Conservation (phyloP, 139 green algal species). For the Chlamydomonas applanata region DNA sequence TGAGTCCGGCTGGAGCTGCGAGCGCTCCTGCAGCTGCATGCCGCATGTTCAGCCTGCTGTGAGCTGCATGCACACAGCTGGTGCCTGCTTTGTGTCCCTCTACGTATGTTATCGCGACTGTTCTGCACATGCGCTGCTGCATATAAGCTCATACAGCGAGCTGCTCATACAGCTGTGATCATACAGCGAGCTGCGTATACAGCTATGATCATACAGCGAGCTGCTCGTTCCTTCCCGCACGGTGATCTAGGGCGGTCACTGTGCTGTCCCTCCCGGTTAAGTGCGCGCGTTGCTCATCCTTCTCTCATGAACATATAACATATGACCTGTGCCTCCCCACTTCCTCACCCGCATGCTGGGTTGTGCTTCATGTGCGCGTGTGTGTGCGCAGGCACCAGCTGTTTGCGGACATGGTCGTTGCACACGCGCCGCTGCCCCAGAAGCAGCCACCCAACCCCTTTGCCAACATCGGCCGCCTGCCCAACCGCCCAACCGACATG, state of each 20-base stretch:
- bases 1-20: too few species aligned
- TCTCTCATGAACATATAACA: background rate
- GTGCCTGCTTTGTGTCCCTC: too few species aligned
- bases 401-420: conserved; percentile 83
- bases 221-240: background rate
- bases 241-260: background rate
- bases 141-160: too few species aligned
- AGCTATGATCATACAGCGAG: too few species aligned
- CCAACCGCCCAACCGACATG: conserved; percentile 63
- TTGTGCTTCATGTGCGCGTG: background rate
- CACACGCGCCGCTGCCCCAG: conserved; percentile 27
- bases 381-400: conserved; percentile 73
- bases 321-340: background rate
- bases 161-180: too few species aligned
- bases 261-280: background rate
- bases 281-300: background rate
- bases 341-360: background rate
- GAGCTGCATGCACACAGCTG: too few species aligned
- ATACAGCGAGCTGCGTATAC: too few species aligned
- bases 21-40: too few species aligned
- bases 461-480: conserved; percentile 19
- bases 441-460: background rate
- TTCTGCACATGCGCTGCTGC: too few species aligned
- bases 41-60: too few species aligned
- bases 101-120: too few species aligned